These are phyloP conservation scores for Lanzia echinophila DNA, from an alignment of 2,329 filamentous ascomycete genomes.

Conservation along the genomic window DNA sequence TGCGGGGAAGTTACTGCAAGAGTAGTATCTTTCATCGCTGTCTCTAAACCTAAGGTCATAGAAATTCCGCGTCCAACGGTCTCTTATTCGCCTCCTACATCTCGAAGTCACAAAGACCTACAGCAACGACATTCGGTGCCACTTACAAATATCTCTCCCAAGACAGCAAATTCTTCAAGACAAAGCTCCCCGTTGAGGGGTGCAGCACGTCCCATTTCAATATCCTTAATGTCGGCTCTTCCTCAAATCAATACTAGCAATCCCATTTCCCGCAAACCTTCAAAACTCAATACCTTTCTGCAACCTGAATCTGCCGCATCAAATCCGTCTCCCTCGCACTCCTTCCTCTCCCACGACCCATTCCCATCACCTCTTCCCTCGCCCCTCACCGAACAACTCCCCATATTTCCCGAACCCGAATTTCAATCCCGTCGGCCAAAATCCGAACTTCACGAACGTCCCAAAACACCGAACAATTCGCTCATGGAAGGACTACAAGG, in stretches of 20 bases:
- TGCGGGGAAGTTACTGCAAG: conserved; percentile 50
- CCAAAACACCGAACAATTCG: conserved; percentile 7
- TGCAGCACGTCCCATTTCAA: conserved; percentile 14
- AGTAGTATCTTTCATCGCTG: conserved; percentile 52
- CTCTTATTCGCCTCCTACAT: conserved; percentile 1
- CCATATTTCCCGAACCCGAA: neutral
- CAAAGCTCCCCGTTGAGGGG: neutral
- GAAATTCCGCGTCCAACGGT: conserved; percentile 26
- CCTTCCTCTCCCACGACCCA: conserved; percentile 26
- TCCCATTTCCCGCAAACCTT: conserved; percentile 1
- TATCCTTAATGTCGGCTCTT: conserved; percentile 12
- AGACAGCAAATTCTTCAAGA: conserved; percentile 1
- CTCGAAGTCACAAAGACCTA: conserved; percentile 1
- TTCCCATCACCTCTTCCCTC: conserved; percentile 16
- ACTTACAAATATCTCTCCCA: neutral
- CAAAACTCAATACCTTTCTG: conserved; percentile 5
- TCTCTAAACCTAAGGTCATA: conserved; percentile 50
- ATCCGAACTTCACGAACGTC: conserved; percentile 6
- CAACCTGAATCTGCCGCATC: conserved; percentile 1
- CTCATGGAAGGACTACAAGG: conserved; percentile 10
- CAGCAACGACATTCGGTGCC: conserved; percentile 4
- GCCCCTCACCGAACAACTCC: neutral
- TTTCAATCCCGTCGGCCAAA: conserved; percentile 3
- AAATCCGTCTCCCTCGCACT: conserved; percentile 10
- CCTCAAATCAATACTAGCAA: conserved; percentile 3